phyloP scores from a whole-genome alignment of 2,329 filamentous ascomycete species.

The Fusarium sp. region DNA sequence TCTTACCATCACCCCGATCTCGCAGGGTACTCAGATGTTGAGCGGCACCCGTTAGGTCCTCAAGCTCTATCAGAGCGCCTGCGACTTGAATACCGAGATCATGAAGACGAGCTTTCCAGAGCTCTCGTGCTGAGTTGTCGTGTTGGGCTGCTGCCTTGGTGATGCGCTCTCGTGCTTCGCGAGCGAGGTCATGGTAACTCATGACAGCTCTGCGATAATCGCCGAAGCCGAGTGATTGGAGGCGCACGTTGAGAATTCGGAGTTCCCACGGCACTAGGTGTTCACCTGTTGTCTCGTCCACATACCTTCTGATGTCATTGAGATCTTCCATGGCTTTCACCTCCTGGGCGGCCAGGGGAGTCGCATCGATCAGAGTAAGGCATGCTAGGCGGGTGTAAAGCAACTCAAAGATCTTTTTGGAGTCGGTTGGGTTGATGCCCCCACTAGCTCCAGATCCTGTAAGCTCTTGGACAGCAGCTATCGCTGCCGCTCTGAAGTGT shows the following conservation, averaged over 20 bases:
- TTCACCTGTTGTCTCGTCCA: slow-evolving; percentile 62
- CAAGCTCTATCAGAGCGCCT: slow-evolving; percentile 82
- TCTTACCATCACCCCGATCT: slow-evolving; percentile 52
- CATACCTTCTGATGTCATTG: slow-evolving; percentile 65
- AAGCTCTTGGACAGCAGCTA: slow-evolving; percentile 71
- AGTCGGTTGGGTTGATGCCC: slow-evolving; percentile 64
- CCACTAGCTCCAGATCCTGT: slow-evolving; percentile 60
- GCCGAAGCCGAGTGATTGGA: slow-evolving; percentile 87
- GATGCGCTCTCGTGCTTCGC: slow-evolving; percentile 76
- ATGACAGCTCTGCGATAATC: slow-evolving; percentile 88
- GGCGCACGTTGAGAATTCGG: slow-evolving; percentile 81
- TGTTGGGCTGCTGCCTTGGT: slow-evolving; percentile 57
- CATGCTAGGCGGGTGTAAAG: slow-evolving; percentile 85
- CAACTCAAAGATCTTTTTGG: slow-evolving; percentile 76
- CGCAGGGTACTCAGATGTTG: slow-evolving; percentile 74
- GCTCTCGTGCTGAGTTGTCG: slow-evolving; percentile 64
- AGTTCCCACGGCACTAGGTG: slow-evolving; percentile 90
- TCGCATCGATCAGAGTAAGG: slow-evolving; percentile 81
- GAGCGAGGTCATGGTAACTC: slow-evolving; percentile 87
- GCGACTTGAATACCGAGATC: slow-evolving; percentile 79
- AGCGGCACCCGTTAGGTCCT: slow-evolving; percentile 82
- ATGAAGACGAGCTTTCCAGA: slow-evolving; percentile 78
- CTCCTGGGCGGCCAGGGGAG: slow-evolving; percentile 74
- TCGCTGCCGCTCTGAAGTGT: slow-evolving; percentile 84
- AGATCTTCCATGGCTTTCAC: slow-evolving; percentile 72